These are phyloP conservation scores for Colletotrichum zoysiae DNA, from an alignment of 2,329 filamentous ascomycete genomes.

Conservation along the genomic window DNA sequence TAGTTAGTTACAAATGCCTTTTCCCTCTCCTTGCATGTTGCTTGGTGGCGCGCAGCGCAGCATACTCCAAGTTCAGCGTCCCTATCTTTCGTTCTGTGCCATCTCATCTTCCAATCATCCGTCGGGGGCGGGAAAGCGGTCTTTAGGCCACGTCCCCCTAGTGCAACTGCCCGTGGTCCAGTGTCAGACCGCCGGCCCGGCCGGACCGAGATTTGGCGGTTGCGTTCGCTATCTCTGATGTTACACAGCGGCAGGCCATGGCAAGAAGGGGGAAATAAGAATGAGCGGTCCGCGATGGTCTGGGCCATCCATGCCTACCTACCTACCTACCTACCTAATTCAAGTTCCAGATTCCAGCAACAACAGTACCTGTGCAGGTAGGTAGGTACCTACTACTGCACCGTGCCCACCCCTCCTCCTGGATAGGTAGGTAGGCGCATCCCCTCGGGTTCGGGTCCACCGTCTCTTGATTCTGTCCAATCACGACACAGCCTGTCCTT, in stretches of 20 bases:
- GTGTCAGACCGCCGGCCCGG: not conserved
- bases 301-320: conserved; percentile 19
- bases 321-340: too few species aligned
- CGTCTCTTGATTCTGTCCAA: conserved; percentile 5
- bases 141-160: not conserved
- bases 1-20: not conserved
- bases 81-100: conserved; percentile 1
- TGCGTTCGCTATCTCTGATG: conserved; percentile 5
- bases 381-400: not conserved
- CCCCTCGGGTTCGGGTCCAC: not conserved
- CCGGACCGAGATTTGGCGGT: not conserved
- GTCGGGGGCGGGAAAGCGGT: not conserved
- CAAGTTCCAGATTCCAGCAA: conserved; percentile 9
- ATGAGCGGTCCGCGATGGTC: conserved; percentile 16
- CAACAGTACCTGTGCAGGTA: not conserved
- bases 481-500: not conserved
- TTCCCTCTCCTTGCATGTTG: not conserved
- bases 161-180: not conserved
- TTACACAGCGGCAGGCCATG: conserved; percentile 11
- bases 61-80: not conserved
- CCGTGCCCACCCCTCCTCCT: conserved; percentile 2
- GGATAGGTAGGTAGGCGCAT: not conserved
- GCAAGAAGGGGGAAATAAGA: not conserved
- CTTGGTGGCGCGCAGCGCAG: not conserved
- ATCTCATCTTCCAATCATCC: not conserved